These are phyloP conservation scores for Yamadazyma spencermartinsiae DNA, from an alignment of 1,139 yeast genomes.

Conservation along the genomic window DNA sequence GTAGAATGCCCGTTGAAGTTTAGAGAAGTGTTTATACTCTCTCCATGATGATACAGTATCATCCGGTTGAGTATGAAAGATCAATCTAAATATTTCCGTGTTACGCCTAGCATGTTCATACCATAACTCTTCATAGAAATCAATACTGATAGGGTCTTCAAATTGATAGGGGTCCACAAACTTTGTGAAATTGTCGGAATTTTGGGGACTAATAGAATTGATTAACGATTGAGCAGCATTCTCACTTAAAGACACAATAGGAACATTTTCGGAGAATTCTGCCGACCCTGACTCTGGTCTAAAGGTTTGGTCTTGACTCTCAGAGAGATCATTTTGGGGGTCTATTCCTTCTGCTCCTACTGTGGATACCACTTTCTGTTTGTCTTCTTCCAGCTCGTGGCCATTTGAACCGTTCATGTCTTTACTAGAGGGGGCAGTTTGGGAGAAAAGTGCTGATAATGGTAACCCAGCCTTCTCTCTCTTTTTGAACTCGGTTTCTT, in stretches of 20 bases:
- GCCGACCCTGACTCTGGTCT: conserved; percentile 9
- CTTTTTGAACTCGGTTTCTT: conserved; percentile 34
- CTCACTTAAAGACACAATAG: conserved; percentile 49
- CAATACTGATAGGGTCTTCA: conserved; percentile 78
- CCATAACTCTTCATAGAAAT: conserved; percentile 89
- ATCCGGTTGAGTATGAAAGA: conserved; percentile 95
- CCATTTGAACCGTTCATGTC: conserved; percentile 4
- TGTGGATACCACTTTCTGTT: conserved; percentile 9
- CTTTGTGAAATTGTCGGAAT: conserved; percentile 33
- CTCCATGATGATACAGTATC: conserved; percentile 85
- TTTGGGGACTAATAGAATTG: conserved; percentile 33
- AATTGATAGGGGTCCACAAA: conserved; percentile 86
- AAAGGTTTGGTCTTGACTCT: background rate
- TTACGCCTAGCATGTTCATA: conserved; percentile 80
- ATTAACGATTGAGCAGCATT: conserved; percentile 47
- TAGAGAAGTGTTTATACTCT: conserved; percentile 74
- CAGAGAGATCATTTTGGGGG: background rate
- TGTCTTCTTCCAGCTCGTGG: conserved; percentile 1
- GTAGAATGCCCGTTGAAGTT: conserved; percentile 55
- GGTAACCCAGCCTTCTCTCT: conserved; percentile 37
- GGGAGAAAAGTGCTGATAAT: conserved; percentile 10
- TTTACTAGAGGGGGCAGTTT: conserved; percentile 4
- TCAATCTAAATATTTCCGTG: conserved; percentile 75
- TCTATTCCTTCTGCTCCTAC: conserved; percentile 6
- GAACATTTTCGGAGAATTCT: conserved; percentile 33